Evolutionary conservation across 73 alveolate species (phyloP), one percentile per base, ranked within the genome.

Genomic region (Vitrella brassicaformis): DNA sequence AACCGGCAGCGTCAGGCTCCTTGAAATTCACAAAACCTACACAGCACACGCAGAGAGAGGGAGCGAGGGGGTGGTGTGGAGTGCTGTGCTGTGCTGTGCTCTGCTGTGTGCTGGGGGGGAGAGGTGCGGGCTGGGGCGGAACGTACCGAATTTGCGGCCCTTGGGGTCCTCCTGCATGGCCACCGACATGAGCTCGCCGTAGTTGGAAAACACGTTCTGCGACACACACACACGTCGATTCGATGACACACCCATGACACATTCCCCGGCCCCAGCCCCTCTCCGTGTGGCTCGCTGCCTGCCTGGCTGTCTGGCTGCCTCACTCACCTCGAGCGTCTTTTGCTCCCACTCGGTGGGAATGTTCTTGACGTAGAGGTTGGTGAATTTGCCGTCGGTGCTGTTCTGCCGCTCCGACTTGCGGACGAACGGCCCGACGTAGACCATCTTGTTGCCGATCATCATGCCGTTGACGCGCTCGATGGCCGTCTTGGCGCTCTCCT

Each of bases 401-500:
- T 39, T 4, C 56, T 4, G 4, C 22, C 56, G 56, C 56, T 39
- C 56, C 14, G 56, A 8, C 14, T 14, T 39, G 22, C 14, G 4
- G 22, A 8, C 22, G 56, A 39, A 39, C 4, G 56, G 56, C 22
- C 56, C 29, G 0, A 30, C 84, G 14, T 66, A 45, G 14, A 77
- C 84, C 4, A 67, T 31, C 71, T 77, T 71, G 28, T 68, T 72
- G 0, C 84, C 84, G 31, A 77, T 77, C 73, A 47, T 28, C 84
- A 77, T 77, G 73, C 90, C 90, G 66, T 84, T 84, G 71, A 71
- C 80, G 45, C 78, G 68, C 56, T 71, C 79, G 10, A 84, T 78
- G 27, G 84, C 90, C 72, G 75, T 64, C 66, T 78, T 78, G 18
- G 90, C 90, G 19, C 82, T 79, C 4, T 76, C 86, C 66, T 71